Evolutionary conservation across 1,284 basidiomycete species (phyloP), one percentile per base, ranked within the genome.

Genomic region (Singerocomus inundabilis): DNA sequence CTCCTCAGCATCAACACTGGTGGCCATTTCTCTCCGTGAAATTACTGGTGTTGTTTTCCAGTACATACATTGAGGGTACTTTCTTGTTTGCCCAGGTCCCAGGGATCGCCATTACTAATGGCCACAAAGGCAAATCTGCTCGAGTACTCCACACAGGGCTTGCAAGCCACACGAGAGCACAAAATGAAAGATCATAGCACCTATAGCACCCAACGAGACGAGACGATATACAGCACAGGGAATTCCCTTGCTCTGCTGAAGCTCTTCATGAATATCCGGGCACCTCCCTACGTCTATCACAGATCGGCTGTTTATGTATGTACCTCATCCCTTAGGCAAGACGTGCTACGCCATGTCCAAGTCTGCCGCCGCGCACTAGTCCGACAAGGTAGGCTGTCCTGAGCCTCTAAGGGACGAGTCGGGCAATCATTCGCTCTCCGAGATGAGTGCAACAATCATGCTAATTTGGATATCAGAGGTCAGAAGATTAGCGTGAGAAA

Each of bases 371-470:
- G 41, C 41, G 48, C 34, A 40, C 31, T n/a, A 26, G 43, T 24
- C 31, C 24, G 34, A 12, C 42, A 35, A 31, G 38, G 32, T 24
- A 34, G 33, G 31, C 31, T 9, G 25, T 34, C 40, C 28, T 16
- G 32, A 38, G 31, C 37, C 32, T 29, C 10, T 28, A 11, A 26
- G 33, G 33, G 38, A 37, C 29, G 41, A 38, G 12, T 24, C 9
- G 15, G 36, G 30, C 2, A 10, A 48, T 70, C 51, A 85, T 70
- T 87, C 84, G 68, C 82, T 85, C 64, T 87, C 90, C 44, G 87
- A 85, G 66, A 92, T 92, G 59, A 92, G 81, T 13, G 88, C 88
- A 40, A 91, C 83, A 62, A 93, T 93, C 90, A 93, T 91, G 64
- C 89, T 91, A 25, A 34, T 18, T 54, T 30, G 13, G 46, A 38